These are phyloP conservation scores for Aciculoconidium aculeatum DNA, from an alignment of 805 yeast species.

Conservation along the genomic window DNA sequence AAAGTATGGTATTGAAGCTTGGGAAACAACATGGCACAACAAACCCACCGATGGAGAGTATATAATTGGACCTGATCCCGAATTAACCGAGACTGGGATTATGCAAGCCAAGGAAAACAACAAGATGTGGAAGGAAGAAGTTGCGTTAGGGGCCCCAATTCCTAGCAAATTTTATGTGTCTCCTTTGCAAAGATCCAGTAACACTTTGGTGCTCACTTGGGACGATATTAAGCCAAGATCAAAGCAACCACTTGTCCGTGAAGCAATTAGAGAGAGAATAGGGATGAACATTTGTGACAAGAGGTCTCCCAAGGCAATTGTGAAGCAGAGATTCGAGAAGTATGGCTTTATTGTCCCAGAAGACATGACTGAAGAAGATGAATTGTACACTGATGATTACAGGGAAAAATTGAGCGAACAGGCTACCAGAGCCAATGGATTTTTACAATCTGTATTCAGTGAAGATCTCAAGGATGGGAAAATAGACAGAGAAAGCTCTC, in stretches of 20 bases:
- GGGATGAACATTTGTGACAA: constrained; percentile 59
- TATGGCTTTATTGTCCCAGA: constrained; percentile 41
- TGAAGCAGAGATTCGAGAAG: constrained; percentile 31
- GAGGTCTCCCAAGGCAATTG: constrained; percentile 37
- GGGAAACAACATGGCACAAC: constrained; percentile 52
- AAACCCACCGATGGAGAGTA: constrained; percentile 50
- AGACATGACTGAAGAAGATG: constrained; percentile 45
- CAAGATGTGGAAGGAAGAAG: constrained; percentile 37
- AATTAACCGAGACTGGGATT: constrained; percentile 49
- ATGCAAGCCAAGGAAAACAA: constrained; percentile 49
- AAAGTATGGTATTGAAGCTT: constrained; percentile 50
- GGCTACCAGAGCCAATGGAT: constrained; percentile 40
- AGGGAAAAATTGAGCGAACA: constrained; percentile 49
- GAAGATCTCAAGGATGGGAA: constrained; percentile 12
- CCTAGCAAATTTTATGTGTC: constrained; percentile 54
- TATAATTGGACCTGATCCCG: constrained; percentile 57
- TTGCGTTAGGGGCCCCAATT: constrained; percentile 45
- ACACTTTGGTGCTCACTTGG: constrained; percentile 51
- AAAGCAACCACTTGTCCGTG: constrained; percentile 29
- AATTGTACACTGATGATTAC: constrained; percentile 35
- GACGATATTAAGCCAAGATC: constrained; percentile 23
- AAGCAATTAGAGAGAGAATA: constrained; percentile 53
- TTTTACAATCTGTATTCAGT: constrained; percentile 34
- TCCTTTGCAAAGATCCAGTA: constrained; percentile 60
- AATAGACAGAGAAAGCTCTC: constrained; percentile 20